Percentiles rank a stretch among this genome's conserved stretches.
These are phyloP conservation scores for Penicillium sp. DNA, from an alignment of 2,329 filamentous ascomycete species.

Conservation along the genomic window DNA sequence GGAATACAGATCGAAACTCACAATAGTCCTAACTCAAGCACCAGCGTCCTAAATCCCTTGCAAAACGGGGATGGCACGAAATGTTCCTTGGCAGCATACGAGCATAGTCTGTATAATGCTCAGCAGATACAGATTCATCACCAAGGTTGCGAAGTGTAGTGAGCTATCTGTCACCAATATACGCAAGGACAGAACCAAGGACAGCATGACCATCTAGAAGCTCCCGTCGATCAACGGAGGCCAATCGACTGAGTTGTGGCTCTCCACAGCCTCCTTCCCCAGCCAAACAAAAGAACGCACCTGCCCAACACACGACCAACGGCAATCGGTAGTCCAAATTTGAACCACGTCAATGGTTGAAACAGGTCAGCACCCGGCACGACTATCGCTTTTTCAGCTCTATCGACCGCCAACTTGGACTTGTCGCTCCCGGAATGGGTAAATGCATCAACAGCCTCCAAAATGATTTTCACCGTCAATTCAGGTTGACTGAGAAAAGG, in stretches of 20 bases:
- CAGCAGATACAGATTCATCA: background rate
- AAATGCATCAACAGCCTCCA: slow-evolving; percentile 43
- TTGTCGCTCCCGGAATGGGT: slow-evolving; percentile 10
- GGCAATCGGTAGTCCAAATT: slow-evolving; percentile 28
- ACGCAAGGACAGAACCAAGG: too few species aligned
- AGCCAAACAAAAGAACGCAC: slow-evolving; percentile 25
- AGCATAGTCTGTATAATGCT: background rate
- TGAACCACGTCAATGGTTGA: slow-evolving; percentile 29
- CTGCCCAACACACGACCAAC: slow-evolving; percentile 30
- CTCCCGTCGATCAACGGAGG: background rate
- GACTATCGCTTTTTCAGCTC: slow-evolving; percentile 2
- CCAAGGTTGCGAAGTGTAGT: background rate
- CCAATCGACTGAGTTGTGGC: background rate
- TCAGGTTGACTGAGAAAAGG: slow-evolving; percentile 54
- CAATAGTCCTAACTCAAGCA: too few species aligned
- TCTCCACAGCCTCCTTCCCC: slow-evolving; percentile 23
- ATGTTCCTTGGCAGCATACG: too few species aligned
- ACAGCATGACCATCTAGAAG: background rate
- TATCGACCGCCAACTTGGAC: background rate
- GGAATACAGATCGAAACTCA: too few species aligned
- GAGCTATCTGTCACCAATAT: too few species aligned
- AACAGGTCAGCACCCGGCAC: slow-evolving; percentile 17
- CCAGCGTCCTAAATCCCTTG: too few species aligned
- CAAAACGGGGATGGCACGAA: too few species aligned
- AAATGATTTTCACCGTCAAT: slow-evolving; percentile 45